Conservation (phyloP, 1,284 basidiomycete species). For the Puccinia triticina region DNA sequence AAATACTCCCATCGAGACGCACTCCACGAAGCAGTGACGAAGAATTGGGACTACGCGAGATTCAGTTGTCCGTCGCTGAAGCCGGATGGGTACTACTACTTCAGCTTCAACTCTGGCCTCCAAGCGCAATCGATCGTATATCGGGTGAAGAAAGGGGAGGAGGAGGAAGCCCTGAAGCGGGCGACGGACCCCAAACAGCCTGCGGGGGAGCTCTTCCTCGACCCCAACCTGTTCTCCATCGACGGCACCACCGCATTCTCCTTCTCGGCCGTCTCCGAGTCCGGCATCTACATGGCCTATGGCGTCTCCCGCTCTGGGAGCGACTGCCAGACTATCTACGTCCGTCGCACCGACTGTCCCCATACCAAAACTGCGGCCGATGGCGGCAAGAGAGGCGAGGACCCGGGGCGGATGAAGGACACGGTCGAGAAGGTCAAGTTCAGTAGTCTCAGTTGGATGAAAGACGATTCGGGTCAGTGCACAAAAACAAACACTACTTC, state of each 20-base stretch:
- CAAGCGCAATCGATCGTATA: constrained; percentile 66
- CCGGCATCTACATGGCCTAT: constrained; percentile 74
- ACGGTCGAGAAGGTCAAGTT: constrained; percentile 77
- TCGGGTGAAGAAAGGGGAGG: constrained; percentile 65
- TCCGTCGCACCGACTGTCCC: constrained; percentile 69
- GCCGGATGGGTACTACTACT: constrained; percentile 72
- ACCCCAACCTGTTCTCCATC: constrained; percentile 71
- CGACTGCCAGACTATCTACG: constrained; percentile 69
- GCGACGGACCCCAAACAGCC: constrained; percentile 59
- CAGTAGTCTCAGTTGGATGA: constrained; percentile 71
- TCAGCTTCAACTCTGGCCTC: constrained; percentile 57
- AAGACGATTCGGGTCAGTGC: constrained; percentile 68
- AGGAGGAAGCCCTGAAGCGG: constrained; percentile 65
- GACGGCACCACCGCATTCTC: constrained; percentile 74
- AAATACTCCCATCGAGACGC: constrained; percentile 67
- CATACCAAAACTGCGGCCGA: constrained; percentile 63
- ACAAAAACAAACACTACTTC: background rate
- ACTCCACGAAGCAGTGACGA: constrained; percentile 68
- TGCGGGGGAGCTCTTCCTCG: constrained; percentile 73
- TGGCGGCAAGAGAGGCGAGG: constrained; percentile 61
- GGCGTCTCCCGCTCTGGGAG: constrained; percentile 67
- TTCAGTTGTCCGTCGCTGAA: constrained; percentile 65
- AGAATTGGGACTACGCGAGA: constrained; percentile 71
- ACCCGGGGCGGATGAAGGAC: constrained; percentile 68
- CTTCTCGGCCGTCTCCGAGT: constrained; percentile 68